Evolutionary conservation across 2,329 filamentous ascomycete genomes (phyloP).

Genomic region (Setomelanomma holmii): DNA sequence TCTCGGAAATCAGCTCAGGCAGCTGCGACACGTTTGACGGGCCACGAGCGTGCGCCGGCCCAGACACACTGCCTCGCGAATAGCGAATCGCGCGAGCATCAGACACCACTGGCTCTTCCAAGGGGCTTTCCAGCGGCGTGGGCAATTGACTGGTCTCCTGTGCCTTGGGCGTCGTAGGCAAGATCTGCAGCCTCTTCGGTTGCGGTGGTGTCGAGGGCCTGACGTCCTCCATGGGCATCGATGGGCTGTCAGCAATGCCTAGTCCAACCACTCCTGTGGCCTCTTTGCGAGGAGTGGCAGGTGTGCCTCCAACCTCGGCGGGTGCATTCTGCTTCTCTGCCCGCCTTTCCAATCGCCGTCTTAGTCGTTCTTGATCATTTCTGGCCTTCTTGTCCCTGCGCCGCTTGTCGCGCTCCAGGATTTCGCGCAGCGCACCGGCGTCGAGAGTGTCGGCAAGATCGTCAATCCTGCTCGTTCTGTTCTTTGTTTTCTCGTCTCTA

Average conservation of each 20-base stretch:
- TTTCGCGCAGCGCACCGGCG: constrained; percentile 80
- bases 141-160: constrained; percentile 37
- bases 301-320: constrained; percentile 63
- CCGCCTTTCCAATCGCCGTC: constrained; percentile 68
- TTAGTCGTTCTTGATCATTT: constrained; percentile 71
- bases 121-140: constrained; percentile 51
- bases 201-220: constrained; percentile 48
- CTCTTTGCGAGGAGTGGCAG: constrained; percentile 65
- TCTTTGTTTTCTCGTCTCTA: constrained; percentile 57
- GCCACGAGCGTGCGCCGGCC: constrained; percentile 55
- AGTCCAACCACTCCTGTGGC: constrained; percentile 53
- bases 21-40: constrained; percentile 62
- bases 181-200: constrained; percentile 23
- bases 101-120: constrained; percentile 57
- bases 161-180: constrained; percentile 23
- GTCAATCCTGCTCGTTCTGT: constrained; percentile 68
- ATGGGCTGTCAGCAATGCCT: constrained; percentile 64
- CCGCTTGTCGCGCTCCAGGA: constrained; percentile 88
- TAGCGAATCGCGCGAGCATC: constrained; percentile 58
- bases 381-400: constrained; percentile 77
- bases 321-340: constrained; percentile 68
- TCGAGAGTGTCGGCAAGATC: constrained; percentile 84
- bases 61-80: constrained; percentile 56
- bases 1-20: constrained; percentile 57
- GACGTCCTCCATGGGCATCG: constrained; percentile 62